These are phyloP conservation scores for Tulasnella sp. DNA, from an alignment of 768 basidiomycete genomes.

Conservation along the genomic window DNA sequence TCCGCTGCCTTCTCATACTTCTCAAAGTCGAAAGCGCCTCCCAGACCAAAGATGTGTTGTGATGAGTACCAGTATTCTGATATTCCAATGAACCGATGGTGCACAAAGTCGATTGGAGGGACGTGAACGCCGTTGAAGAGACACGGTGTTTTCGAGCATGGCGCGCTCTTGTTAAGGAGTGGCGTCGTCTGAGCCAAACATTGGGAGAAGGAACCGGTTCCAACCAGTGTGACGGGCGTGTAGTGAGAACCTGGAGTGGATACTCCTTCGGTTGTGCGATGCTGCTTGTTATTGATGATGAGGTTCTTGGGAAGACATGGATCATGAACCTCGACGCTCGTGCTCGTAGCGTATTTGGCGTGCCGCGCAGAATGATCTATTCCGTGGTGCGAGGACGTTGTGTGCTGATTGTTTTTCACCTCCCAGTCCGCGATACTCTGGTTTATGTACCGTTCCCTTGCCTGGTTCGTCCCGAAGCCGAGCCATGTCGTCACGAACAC, in stretches of 20 bases:
- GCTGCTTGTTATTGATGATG: conserved; percentile 45
- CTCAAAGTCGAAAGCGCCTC: conserved; percentile 91
- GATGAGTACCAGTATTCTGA: conserved; percentile 99
- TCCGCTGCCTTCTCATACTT: conserved; percentile 91
- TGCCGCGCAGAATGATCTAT: conserved; percentile 22
- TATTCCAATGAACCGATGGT: conserved; percentile 90
- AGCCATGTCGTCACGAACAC: conserved; percentile 99
- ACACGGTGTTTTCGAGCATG: conserved; percentile 55
- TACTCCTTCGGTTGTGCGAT: conserved; percentile 33
- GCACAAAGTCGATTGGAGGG: conserved; percentile 87
- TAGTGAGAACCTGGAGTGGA: conserved; percentile 27
- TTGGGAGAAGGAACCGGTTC: conserved; percentile 82
- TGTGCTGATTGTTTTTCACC: conserved; percentile 22
- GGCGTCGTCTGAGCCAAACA: conserved; percentile 65
- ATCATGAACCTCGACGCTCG: conserved; percentile 46
- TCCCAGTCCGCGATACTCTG: conserved; percentile 52
- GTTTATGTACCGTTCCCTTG: conserved; percentile 85
- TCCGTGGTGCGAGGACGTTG: conserved; percentile 21
- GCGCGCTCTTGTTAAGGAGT: conserved; percentile 72
- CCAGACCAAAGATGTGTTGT: conserved; percentile 90
- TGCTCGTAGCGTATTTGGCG: conserved; percentile 6
- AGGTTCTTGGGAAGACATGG: conserved; percentile 85
- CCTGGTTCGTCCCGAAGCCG: conserved; percentile 95
- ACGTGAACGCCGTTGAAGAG: conserved; percentile 92
- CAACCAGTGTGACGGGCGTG: conserved; percentile 49